Evolutionary conservation across 23 red algal species (phyloP).

Genomic region (Gracilaria gracilis): DNA sequence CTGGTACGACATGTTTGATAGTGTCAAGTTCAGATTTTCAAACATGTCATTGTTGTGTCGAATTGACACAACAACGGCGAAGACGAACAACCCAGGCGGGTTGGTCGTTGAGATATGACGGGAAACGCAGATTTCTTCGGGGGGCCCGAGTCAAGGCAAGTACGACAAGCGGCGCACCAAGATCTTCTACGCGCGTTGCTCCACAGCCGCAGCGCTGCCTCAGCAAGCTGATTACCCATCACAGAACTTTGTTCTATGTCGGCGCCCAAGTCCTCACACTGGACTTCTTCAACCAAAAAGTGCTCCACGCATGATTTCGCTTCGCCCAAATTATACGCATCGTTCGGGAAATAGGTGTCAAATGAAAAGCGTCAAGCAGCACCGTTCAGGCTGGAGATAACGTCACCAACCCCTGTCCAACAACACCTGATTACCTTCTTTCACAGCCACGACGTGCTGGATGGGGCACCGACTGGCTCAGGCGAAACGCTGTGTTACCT

Average conservation of each 20-base stretch:
- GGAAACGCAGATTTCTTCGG: too few relatives aligned
- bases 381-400: constrained; percentile 6
- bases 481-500: constrained; percentile 87
- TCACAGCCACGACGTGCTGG: constrained; percentile 69
- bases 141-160: too few relatives aligned
- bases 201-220: constrained; percentile 2
- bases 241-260: not conserved
- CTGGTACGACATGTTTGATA: too few relatives aligned
- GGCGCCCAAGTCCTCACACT: not conserved
- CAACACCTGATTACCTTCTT: constrained; percentile 71
- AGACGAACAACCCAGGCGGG: too few relatives aligned
- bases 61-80: too few relatives aligned
- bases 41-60: too few relatives aligned
- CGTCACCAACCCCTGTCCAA: constrained; percentile 75
- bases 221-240: not conserved
- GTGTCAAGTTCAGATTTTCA: too few relatives aligned
- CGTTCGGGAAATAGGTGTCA: constrained; percentile 1
- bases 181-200: constrained; percentile 43
- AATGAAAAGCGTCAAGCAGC: not conserved
- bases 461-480: constrained; percentile 78
- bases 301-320: not conserved
- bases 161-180: not conserved
- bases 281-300: not conserved
- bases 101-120: too few relatives aligned
- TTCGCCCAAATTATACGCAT: not conserved